A percentile compares a stretch with the other conserved stretches of the same genome.
phyloP scores from a whole-genome alignment of 371 early-diverging fungal genomes.

The Mucor plumbeus region DNA sequence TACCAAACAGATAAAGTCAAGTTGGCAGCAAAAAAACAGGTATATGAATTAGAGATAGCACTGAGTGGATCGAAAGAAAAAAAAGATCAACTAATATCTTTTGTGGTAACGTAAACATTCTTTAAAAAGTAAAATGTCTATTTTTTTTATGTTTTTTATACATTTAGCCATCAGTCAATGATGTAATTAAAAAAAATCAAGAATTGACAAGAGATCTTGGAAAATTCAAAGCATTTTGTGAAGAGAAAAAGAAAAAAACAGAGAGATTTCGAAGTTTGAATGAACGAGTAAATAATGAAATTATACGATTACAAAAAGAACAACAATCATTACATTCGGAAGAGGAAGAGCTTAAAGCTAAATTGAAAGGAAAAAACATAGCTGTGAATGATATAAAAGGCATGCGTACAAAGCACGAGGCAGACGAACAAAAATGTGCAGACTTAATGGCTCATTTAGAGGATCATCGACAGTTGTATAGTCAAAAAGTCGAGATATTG shows the following conservation, averaged over 20 bases:
- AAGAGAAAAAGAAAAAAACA: neutral
- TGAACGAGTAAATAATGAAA: neutral
- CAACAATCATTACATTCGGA: neutral
- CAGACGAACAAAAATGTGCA: neutral
- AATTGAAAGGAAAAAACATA: neutral
- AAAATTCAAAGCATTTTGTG: neutral
- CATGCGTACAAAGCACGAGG: neutral
- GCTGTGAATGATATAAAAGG: neutral
- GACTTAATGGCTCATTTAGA: neutral
- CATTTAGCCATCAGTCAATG: neutral
- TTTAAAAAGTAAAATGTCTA: too few relatives aligned
- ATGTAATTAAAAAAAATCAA: neutral
- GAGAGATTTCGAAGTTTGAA: neutral
- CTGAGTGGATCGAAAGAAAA: too few relatives aligned
- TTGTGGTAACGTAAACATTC: too few relatives aligned
- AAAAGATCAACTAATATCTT: too few relatives aligned
- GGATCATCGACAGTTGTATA: neutral
- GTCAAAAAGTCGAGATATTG: neutral
- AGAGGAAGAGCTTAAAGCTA: neutral
- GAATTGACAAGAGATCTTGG: neutral
- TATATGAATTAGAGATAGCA: too few relatives aligned
- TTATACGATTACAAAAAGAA: neutral
- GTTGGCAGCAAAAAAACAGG: too few relatives aligned
- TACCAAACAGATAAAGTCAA: too few relatives aligned
- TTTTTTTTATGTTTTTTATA: neutral